Evolutionary conservation across 441 rosid genomes (phyloP).

Genomic region (Metrosideros polymorpha): DNA sequence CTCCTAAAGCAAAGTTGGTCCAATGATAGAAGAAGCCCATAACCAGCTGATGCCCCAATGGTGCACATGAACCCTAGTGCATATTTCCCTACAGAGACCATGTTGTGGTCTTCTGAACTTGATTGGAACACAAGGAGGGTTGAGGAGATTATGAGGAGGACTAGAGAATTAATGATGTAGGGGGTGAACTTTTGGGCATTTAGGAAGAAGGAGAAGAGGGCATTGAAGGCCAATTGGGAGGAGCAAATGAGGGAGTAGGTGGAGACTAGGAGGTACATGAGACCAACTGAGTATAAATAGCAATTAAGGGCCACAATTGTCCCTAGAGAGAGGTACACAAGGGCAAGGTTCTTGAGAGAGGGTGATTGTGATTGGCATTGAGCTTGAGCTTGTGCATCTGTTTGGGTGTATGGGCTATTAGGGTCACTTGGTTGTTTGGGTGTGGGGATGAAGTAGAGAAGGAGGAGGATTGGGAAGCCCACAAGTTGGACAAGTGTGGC

Average conservation of each 20-base stretch:
- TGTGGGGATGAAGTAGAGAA: slow-evolving; percentile 15
- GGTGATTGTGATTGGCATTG: background rate
- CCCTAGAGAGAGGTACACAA: slow-evolving; percentile 23
- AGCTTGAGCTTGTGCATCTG: background rate
- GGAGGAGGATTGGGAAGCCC: slow-evolving; percentile 35
- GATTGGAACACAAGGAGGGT: slow-evolving; percentile 1
- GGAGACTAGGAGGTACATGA: slow-evolving; percentile 41
- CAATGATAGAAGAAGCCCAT: background rate
- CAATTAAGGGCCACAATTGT: slow-evolving; percentile 19
- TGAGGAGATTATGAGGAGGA: slow-evolving; percentile 29
- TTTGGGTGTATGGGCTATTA: background rate
- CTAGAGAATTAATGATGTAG: slow-evolving; percentile 27
- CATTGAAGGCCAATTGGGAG: slow-evolving; percentile 45
- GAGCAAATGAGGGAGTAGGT: slow-evolving; percentile 40
- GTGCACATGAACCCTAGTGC: background rate
- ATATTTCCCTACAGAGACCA: background rate
- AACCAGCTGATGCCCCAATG: background rate
- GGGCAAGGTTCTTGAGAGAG: slow-evolving; percentile 13
- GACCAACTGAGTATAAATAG: slow-evolving; percentile 26
- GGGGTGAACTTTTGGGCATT: slow-evolving; percentile 38
- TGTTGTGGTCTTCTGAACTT: background rate
- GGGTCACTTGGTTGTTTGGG: background rate
- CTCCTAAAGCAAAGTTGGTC: background rate
- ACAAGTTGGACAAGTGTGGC: slow-evolving; percentile 29
- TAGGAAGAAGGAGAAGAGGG: slow-evolving; percentile 39